phyloP scores from a whole-genome alignment of 179 eudicot genomes.

The Spergularia azorica region DNA sequence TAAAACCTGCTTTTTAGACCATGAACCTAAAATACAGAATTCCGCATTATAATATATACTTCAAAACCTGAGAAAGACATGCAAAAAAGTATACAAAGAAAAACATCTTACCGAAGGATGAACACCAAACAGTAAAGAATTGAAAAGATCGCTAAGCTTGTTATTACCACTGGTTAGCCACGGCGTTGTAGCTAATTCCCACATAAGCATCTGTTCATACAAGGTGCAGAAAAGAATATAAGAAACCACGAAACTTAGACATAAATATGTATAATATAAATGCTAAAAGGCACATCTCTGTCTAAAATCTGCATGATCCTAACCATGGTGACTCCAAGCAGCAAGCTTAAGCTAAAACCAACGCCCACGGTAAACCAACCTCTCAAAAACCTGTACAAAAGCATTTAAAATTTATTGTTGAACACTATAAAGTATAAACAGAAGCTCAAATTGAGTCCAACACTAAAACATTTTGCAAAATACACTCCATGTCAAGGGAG shows the following conservation, averaged over 20 bases:
- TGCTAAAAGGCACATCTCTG: background rate
- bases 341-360: conserved; percentile 66
- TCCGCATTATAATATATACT: background rate
- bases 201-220: conserved; percentile 55
- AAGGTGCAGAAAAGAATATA: background rate
- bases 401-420: conserved; percentile 16
- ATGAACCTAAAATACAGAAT: background rate
- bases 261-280: background rate
- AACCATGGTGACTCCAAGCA: conserved; percentile 69
- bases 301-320: conserved; percentile 19
- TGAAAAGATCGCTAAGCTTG: conserved; percentile 41
- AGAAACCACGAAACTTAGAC: background rate
- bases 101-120: conserved; percentile 58
- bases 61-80: background rate
- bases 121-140: conserved; percentile 51
- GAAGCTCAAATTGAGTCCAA: background rate
- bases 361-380: conserved; percentile 78
- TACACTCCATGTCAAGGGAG: background rate
- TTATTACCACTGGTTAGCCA: conserved; percentile 40
- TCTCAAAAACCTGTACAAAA: conserved; percentile 52
- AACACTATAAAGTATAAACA: background rate
- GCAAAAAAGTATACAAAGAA: background rate
- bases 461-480: background rate
- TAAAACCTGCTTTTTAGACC: background rate
- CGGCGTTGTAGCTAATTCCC: conserved; percentile 49